These are phyloP conservation scores for Calamus simplicifolius DNA, from an alignment of 176 grass and related monocot genomes.

Conservation along the genomic window DNA sequence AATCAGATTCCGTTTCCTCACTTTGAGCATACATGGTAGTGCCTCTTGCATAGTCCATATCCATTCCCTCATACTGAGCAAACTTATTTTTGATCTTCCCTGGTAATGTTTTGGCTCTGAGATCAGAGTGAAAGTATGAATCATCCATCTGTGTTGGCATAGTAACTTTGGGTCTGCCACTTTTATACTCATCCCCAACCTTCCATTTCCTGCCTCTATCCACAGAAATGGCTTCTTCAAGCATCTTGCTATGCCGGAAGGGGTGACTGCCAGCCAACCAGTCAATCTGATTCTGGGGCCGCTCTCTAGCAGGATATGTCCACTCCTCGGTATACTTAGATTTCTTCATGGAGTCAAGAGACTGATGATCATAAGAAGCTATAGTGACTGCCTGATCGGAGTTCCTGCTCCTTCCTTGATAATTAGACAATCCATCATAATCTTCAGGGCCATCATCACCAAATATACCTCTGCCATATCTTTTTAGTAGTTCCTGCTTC, in stretches of 20 bases:
- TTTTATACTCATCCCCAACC: conserved; percentile 29
- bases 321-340: conserved; percentile 46
- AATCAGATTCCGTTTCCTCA: conserved; percentile 86
- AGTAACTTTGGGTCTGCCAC: conserved; percentile 31
- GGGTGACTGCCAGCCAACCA: conserved; percentile 18
- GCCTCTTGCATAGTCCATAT: conserved; percentile 35
- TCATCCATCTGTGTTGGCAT: conserved; percentile 29
- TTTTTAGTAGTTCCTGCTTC: conserved; percentile 38
- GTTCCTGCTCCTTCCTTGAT: conserved; percentile 33
- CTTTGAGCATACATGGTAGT: conserved; percentile 39
- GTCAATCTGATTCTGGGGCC: conserved; percentile 17
- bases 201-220: conserved; percentile 15
- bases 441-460: conserved; percentile 31
- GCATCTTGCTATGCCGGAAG: not conserved
- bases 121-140: conserved; percentile 25
- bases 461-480: conserved; percentile 36
- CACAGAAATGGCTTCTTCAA: conserved; percentile 6
- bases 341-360: conserved; percentile 33
- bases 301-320: conserved; percentile 30
- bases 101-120: conserved; percentile 29
- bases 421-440: conserved; percentile 25
- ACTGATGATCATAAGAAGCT: conserved; percentile 45
- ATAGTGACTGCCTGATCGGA: conserved; percentile 56
- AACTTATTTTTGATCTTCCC: conserved; percentile 33
- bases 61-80: conserved; percentile 25